Evolutionary conservation across 169 alveolate genomes (phyloP), one percentile per base, ranked within the genome.

Genomic region (Eimeria necatrix): DNA sequence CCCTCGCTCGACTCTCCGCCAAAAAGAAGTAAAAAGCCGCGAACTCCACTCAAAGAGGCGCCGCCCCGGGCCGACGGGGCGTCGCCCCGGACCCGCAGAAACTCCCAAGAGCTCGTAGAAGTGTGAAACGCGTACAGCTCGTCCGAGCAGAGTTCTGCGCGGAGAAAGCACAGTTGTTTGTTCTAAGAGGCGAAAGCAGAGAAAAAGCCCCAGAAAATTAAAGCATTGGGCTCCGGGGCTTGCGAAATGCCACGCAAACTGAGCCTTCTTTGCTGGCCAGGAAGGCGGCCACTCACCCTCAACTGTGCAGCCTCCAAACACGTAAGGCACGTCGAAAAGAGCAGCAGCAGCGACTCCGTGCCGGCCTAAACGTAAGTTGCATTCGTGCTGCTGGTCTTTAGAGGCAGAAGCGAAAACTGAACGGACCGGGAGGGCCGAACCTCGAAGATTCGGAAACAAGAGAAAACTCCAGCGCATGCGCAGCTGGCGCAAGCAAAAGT

Each of bases 1-100:
- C 96, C 96, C 22, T 94, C 96, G 64, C 59, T 26, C 24, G 93
- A 70, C 14, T 59, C 71, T 18, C 96, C 96, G 14, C 96, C 96
- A 68, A 94, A 94, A 46, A 94, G 78, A 5, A 94, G 26, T 78
- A 94, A 59, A 41, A 74, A 86, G 89, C 88, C 74, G 0, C 93
- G 68, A 48, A 90, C 56, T 22, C 32, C 81, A 61, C 32, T 89
- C 89, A 94, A 74, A 4, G 94, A 81, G 26, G 96, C 95, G 14
- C 96, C 96, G 9, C 86, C 94, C 76, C 96, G 20, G 18, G 95
- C 68, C 49, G 92, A 88, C 5, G 96, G 96, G 6, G 89, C 61
- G 49, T 94, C 96, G 12, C 96, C 96, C 22, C 88, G 60, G 86
- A 60, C 46, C 18, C 49, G 49, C 73, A 70, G 70, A 24, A 18